Percentiles rank a stretch among this genome's conserved stretches.
These are phyloP conservation scores for Chalciporus piperatus DNA, from an alignment of 768 basidiomycete species.

Conservation along the genomic window DNA sequence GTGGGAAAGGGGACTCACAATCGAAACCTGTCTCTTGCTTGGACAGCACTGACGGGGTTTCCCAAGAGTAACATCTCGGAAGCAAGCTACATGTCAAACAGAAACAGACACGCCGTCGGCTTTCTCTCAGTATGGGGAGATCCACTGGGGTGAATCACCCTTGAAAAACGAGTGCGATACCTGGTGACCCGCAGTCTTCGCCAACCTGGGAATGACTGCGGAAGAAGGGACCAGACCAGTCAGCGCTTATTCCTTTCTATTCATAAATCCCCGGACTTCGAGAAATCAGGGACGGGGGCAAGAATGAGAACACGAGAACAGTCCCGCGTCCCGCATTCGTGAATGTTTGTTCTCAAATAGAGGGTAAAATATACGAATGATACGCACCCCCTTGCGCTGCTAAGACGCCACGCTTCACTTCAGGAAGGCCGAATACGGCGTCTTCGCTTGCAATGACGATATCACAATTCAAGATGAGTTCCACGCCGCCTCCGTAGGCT, in stretches of 20 bases:
- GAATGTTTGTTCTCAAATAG: neutral
- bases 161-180: slow-evolving; percentile 35
- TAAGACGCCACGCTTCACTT: slow-evolving; percentile 75
- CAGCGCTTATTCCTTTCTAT: slow-evolving; percentile 10
- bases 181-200: slow-evolving; percentile 70
- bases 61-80: slow-evolving; percentile 77
- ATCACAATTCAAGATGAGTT: slow-evolving; percentile 74
- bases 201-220: slow-evolving; percentile 66
- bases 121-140: slow-evolving; percentile 17
- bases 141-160: slow-evolving; percentile 3
- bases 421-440: slow-evolving; percentile 71
- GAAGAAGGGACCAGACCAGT: slow-evolving; percentile 3
- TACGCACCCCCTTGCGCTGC: slow-evolving; percentile 67
- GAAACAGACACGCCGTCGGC: neutral
- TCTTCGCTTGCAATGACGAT: slow-evolving; percentile 66
- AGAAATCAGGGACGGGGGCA: neutral
- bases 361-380: neutral
- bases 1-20: slow-evolving; percentile 52
- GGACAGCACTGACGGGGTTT: slow-evolving; percentile 58
- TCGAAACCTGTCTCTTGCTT: slow-evolving; percentile 68
- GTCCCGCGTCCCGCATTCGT: neutral
- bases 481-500: slow-evolving; percentile 64
- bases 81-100: slow-evolving; percentile 48
- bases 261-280: neutral
- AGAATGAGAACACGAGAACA: neutral